These are phyloP conservation scores for Catharanthus roseus DNA, from an alignment of 257 asterid genomes.

Conservation along the genomic window DNA sequence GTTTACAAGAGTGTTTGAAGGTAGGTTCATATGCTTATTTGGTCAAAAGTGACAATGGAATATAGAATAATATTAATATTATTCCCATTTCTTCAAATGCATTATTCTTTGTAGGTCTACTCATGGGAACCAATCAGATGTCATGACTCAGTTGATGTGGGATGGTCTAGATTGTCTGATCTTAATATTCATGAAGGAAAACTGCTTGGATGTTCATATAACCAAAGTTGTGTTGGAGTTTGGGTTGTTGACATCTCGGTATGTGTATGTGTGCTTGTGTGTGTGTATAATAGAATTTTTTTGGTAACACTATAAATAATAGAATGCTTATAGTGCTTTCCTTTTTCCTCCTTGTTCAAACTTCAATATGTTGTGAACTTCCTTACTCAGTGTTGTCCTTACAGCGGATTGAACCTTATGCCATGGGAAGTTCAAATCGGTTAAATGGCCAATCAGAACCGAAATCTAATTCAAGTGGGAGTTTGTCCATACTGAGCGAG, in stretches of 20 bases:
- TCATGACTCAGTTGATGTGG: slow-evolving; percentile 92
- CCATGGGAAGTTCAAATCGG: slow-evolving; percentile 50
- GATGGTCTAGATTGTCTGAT: slow-evolving; percentile 96
- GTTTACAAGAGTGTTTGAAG: slow-evolving; percentile 93
- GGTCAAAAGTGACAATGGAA: slow-evolving; percentile 14
- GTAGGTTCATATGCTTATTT: slow-evolving; percentile 33
- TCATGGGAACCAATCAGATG: slow-evolving; percentile 98
- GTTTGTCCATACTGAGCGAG: slow-evolving; percentile 47
- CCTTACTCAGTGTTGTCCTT: slow-evolving; percentile 21
- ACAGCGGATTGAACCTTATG: slow-evolving; percentile 94
- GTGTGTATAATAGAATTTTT: too few species aligned
- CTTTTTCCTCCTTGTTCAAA: slow-evolving; percentile 20
- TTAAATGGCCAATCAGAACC: slow-evolving; percentile 50
- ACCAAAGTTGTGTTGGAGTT: slow-evolving; percentile 98
- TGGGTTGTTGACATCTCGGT: slow-evolving; percentile 99
- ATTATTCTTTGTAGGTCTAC: slow-evolving; percentile 48
- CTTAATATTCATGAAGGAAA: slow-evolving; percentile 98
- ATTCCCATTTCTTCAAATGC: slow-evolving; percentile 5
- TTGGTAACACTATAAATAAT: too few species aligned
- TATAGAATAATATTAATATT: slow-evolving; percentile 8
- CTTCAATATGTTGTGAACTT: slow-evolving; percentile 21
- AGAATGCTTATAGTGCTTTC: slow-evolving; percentile 16
- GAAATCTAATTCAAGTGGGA: slow-evolving; percentile 58
- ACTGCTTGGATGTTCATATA: slow-evolving; percentile 97
- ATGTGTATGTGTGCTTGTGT: slow-evolving; percentile 20